Percentiles rank a stretch among this genome's conserved stretches.
These are phyloP conservation scores for Trypanosoma brucei DNA, from an alignment of 208 protist species.

Conservation along the genomic window DNA sequence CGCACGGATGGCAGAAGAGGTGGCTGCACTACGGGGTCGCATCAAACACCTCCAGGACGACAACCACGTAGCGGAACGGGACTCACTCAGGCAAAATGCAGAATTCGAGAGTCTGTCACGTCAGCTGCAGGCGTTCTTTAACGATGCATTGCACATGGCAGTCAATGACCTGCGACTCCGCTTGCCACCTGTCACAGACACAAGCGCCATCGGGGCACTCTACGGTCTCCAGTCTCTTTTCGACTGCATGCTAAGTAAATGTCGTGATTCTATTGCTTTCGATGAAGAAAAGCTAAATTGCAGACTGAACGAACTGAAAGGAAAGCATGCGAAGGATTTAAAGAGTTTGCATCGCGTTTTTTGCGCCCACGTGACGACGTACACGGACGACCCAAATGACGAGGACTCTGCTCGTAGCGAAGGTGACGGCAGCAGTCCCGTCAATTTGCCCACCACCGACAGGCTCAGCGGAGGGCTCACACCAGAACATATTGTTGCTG, in stretches of 20 bases:
- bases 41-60: slow-evolving; percentile 1
- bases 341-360: slow-evolving; percentile 20
- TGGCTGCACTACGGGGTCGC: slow-evolving; percentile 4
- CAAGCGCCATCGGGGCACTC: slow-evolving; percentile 24
- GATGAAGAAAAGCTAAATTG: slow-evolving; percentile 13
- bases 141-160: slow-evolving; percentile 24
- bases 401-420: not conserved
- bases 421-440: not conserved
- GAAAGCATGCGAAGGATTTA: slow-evolving; percentile 9
- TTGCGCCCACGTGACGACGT: slow-evolving; percentile 18
- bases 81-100: slow-evolving; percentile 14
- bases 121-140: slow-evolving; percentile 19
- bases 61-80: not conserved
- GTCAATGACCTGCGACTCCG: slow-evolving; percentile 20
- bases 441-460: not conserved
- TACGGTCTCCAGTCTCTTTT: slow-evolving; percentile 32
- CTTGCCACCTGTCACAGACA: slow-evolving; percentile 28
- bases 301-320: slow-evolving; percentile 4
- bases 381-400: slow-evolving; percentile 1
- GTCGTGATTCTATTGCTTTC: slow-evolving; percentile 7
- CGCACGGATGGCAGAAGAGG: not conserved
- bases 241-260: slow-evolving; percentile 21
- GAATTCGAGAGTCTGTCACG: slow-evolving; percentile 19
- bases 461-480: slow-evolving; percentile 1
- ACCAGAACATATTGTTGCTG: slow-evolving; percentile 10